A percentile compares a stretch with the other conserved stretches of the same genome.
phyloP scores from a whole-genome alignment of 192 early-diverging fungal species.

The Podila horticola region DNA sequence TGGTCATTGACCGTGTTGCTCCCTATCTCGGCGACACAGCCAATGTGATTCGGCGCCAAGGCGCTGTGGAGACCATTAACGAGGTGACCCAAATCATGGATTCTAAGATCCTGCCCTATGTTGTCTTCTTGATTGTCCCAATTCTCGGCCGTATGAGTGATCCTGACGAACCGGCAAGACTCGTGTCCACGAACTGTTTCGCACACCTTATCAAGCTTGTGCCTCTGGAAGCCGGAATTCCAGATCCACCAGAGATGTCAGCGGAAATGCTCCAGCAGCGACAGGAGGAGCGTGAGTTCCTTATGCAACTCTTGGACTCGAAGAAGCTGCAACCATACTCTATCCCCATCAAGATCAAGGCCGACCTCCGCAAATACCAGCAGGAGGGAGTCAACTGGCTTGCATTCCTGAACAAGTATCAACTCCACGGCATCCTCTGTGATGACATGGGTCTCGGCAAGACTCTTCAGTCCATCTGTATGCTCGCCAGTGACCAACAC shows the following conservation, averaged over 20 bases:
- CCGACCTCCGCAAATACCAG: conserved; percentile 94
- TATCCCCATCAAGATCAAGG: conserved; percentile 92
- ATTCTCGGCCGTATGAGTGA: conserved; percentile 98
- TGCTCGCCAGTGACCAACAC: conserved; percentile 90
- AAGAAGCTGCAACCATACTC: conserved; percentile 87
- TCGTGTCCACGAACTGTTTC: conserved; percentile 94
- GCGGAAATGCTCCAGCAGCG: conserved; percentile 80
- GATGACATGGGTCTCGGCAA: conserved; percentile 99
- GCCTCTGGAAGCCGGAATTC: conserved; percentile 93
- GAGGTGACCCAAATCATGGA: conserved; percentile 84
- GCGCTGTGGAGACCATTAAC: conserved; percentile 86
- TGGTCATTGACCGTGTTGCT: conserved; percentile 80
- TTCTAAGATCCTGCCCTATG: conserved; percentile 89
- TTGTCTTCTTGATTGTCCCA: conserved; percentile 97
- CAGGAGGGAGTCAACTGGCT: conserved; percentile 99
- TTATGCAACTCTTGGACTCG: conserved; percentile 93
- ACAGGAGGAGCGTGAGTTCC: conserved; percentile 91
- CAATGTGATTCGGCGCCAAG: conserved; percentile 80
- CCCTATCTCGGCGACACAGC: conserved; percentile 81
- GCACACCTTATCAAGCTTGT: conserved; percentile 95
- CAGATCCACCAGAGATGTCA: conserved; percentile 91
- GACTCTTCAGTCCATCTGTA: conserved; percentile 96
- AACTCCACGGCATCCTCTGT: conserved; percentile 97
- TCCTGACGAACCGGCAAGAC: conserved; percentile 86
- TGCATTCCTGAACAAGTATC: conserved; percentile 96